These are phyloP conservation scores for Davidsoniella neocaledoniae DNA, from an alignment of 2,329 filamentous ascomycete species.

Conservation along the genomic window DNA sequence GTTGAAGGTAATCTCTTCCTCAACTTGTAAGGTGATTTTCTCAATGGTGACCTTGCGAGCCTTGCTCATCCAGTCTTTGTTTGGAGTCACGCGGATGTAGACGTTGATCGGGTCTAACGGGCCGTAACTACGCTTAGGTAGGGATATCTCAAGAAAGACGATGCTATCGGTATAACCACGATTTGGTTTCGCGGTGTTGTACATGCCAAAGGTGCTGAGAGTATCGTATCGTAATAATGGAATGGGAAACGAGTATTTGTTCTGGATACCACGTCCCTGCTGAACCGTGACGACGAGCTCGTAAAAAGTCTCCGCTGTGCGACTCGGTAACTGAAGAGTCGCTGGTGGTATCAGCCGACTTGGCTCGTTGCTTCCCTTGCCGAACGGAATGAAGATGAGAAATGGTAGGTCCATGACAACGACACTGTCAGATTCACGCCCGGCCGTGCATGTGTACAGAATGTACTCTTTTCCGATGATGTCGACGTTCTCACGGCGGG, in stretches of 20 bases:
- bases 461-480: slow-evolving; percentile 93
- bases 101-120: slow-evolving; percentile 89
- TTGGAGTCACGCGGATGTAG: slow-evolving; percentile 86
- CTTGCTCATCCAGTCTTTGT: slow-evolving; percentile 79
- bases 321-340: slow-evolving; percentile 73
- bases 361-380: slow-evolving; percentile 65
- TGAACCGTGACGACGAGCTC: slow-evolving; percentile 93
- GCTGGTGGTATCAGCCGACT: slow-evolving; percentile 83
- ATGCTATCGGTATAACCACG: slow-evolving; percentile 77
- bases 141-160: slow-evolving; percentile 76
- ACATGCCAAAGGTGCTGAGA: slow-evolving; percentile 97
- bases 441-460: slow-evolving; percentile 69
- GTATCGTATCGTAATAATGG: slow-evolving; percentile 91
- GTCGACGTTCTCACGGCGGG: slow-evolving; percentile 78
- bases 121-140: slow-evolving; percentile 93
- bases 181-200: slow-evolving; percentile 84
- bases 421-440: slow-evolving; percentile 73
- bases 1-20: slow-evolving; percentile 98
- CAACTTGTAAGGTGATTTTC: slow-evolving; percentile 83
- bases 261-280: slow-evolving; percentile 71
- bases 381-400: slow-evolving; percentile 92
- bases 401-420: slow-evolving; percentile 96
- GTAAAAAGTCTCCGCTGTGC: slow-evolving; percentile 94
- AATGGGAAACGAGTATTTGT: slow-evolving; percentile 81
- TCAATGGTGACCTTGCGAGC: slow-evolving; percentile 84